These are phyloP conservation scores for Stylonectria norvegica DNA, from an alignment of 2,329 filamentous ascomycete genomes.

Conservation along the genomic window DNA sequence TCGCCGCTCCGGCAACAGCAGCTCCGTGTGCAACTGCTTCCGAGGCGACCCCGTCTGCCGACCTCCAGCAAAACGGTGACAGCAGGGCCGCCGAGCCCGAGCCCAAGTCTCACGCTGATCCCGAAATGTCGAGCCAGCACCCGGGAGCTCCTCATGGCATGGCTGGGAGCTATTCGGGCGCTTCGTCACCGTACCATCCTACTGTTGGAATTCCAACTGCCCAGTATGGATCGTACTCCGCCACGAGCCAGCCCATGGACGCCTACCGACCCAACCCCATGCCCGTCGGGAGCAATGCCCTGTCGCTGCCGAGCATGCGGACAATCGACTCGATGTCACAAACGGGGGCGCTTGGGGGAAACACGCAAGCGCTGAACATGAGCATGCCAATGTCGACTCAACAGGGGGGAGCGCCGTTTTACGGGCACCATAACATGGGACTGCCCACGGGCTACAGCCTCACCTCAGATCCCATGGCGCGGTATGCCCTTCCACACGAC, in stretches of 20 bases:
- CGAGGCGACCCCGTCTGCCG: conserved; percentile 14
- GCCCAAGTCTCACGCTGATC: conserved; percentile 17
- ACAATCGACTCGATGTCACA: conserved; percentile 37
- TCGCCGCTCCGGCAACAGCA: conserved; percentile 9
- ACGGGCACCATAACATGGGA: conserved; percentile 37
- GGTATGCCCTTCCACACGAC: conserved; percentile 48
- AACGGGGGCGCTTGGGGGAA: conserved; percentile 27
- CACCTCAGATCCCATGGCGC: conserved; percentile 40
- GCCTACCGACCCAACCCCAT: conserved; percentile 29
- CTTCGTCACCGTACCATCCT: conserved; percentile 23
- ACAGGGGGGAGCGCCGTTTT: conserved; percentile 40
- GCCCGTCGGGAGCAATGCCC: conserved; percentile 27
- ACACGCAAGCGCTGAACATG: conserved; percentile 37
- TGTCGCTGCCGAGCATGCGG: conserved; percentile 41
- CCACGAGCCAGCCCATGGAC: conserved; percentile 27
- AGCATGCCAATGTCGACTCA: conserved; percentile 30
- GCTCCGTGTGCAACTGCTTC: neutral
- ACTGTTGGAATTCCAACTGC: conserved; percentile 20
- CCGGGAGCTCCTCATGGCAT: conserved; percentile 30
- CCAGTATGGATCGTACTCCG: conserved; percentile 32
- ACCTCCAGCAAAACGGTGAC: conserved; percentile 32
- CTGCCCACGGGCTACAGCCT: conserved; percentile 39
- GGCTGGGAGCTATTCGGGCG: conserved; percentile 28
- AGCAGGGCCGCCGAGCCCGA: conserved; percentile 28
- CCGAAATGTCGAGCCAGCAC: conserved; percentile 35